Evolutionary conservation across 805 yeast species (phyloP), one percentile per base, ranked within the genome.

Genomic region (Starmerella floris): DNA sequence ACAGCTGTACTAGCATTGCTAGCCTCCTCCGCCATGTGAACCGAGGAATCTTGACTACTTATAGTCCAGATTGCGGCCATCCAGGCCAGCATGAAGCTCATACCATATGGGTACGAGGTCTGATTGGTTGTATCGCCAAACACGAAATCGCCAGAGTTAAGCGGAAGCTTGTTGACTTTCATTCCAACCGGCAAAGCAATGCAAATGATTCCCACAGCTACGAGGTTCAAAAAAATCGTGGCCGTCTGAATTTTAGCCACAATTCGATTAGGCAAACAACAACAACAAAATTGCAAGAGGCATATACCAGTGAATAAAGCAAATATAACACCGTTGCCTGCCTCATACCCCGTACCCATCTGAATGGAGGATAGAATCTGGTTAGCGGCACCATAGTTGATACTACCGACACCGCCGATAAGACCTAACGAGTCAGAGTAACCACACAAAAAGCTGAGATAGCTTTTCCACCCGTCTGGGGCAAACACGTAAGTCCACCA

Each of bases 31-130:
- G 79, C 67, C 73, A 77, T 73, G 62, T 79, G 84, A 39, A 79
- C 75, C 52, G 79, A 74, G 6, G 81, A 72, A 57, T 79, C 85
- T 57, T 77, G 78, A 0, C 80, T 76, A 22, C 81, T 80, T 56
- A 79, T 77, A 17, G 83, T 76, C 85, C 87, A 79, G 45, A 77
- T 70, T 1, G 77, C 76, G 0, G 83, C 77, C 73, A 76, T 69
- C 68, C 76, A 72, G 50, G 76, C 58, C 44, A 67, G 59, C 44
- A 65, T 51, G 57, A 65, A 72, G 36, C 73, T 69, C 73, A 77
- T 75, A 25, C 82, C 83, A 28, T 57, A 61, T 9, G 75, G 67
- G 77, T 81, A 78, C 19, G 43, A 42, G 28, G 66, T 69, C 28
- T 76, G 63, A 54, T 75, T 75, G 23, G 68, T 62, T 41, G 68